Evolutionary conservation across 139 green algal genomes (phyloP).

Genomic region (Edaphochlamys debaryana): DNA sequence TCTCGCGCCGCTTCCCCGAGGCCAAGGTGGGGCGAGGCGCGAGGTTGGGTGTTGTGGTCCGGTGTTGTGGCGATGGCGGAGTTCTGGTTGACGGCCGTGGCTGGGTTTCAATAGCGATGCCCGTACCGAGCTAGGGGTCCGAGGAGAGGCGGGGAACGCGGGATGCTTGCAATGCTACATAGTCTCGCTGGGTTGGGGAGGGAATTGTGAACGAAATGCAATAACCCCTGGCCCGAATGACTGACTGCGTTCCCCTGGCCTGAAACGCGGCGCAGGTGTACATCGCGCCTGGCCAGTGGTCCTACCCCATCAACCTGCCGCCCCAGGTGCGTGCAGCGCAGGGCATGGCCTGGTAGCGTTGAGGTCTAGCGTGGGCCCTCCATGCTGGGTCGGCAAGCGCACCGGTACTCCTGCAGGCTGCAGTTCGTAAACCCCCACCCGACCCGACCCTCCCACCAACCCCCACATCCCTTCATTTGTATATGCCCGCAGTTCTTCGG

Average conservation of each 20-base stretch:
- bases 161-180: no score
- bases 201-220: no score
- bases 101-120: no score
- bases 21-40: constrained; percentile 70
- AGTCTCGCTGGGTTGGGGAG: no score
- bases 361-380: no score
- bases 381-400: background rate
- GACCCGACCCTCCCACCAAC: background rate
- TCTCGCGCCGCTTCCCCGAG: constrained; percentile 82
- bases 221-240: no score
- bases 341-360: no score
- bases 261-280: constrained; percentile 64
- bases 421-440: background rate
- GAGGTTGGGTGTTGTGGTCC: no score
- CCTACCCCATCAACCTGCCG: constrained; percentile 86
- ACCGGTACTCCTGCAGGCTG: background rate
- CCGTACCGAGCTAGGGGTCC: no score
- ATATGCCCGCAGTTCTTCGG: constrained; percentile 73
- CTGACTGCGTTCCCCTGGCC: background rate
- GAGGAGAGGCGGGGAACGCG: no score
- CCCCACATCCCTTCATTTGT: background rate
- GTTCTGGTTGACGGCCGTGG: no score
- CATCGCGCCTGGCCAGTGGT: constrained; percentile 79
- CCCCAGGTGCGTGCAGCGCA: constrained; percentile 42
- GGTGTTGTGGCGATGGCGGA: no score